A percentile compares a stretch with the other conserved stretches of the same genome.
These are phyloP conservation scores for Auxenochlorella pyrenoidosa DNA, from an alignment of 139 green algal genomes.

Conservation along the genomic window DNA sequence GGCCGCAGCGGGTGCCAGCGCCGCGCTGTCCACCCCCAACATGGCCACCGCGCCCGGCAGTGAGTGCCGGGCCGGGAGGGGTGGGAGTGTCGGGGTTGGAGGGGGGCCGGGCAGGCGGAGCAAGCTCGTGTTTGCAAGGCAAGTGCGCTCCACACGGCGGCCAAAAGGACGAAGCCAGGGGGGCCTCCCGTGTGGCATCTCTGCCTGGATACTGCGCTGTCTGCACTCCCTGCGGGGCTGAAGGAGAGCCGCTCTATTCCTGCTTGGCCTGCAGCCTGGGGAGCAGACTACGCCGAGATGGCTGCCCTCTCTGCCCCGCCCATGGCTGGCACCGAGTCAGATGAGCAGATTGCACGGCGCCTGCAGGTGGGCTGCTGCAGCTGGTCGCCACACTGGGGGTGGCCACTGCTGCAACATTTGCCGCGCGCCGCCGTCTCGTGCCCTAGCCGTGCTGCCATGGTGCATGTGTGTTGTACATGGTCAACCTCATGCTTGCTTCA, in stretches of 20 bases:
- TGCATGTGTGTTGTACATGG: too few relatives aligned
- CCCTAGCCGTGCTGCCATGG: neutral
- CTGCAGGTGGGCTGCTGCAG: neutral
- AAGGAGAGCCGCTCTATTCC: neutral
- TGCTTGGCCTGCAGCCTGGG: neutral
- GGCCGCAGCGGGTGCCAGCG: neutral
- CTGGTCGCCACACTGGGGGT: too few relatives aligned
- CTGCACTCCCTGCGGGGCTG: neutral
- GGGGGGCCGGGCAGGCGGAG: too few relatives aligned
- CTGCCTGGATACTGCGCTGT: neutral
- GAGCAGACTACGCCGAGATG: neutral
- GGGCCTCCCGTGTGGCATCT: neutral
- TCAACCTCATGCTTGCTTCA: neutral
- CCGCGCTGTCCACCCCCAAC: neutral
- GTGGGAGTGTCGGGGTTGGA: too few relatives aligned
- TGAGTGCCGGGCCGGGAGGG: neutral
- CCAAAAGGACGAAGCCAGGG: too few relatives aligned
- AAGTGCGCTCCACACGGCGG: too few relatives aligned
- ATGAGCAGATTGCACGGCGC: constrained; percentile 18
- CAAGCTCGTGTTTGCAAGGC: too few relatives aligned
- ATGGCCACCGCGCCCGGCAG: constrained; percentile 15
- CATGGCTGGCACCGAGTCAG: neutral
- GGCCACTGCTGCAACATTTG: neutral
- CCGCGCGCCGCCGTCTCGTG: too few relatives aligned
- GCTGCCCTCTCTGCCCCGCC: neutral